A percentile compares a stretch with the other conserved stretches of the same genome.
These are phyloP conservation scores for Verticillium isaacii DNA, from an alignment of 2,329 filamentous ascomycete genomes.

Conservation along the genomic window DNA sequence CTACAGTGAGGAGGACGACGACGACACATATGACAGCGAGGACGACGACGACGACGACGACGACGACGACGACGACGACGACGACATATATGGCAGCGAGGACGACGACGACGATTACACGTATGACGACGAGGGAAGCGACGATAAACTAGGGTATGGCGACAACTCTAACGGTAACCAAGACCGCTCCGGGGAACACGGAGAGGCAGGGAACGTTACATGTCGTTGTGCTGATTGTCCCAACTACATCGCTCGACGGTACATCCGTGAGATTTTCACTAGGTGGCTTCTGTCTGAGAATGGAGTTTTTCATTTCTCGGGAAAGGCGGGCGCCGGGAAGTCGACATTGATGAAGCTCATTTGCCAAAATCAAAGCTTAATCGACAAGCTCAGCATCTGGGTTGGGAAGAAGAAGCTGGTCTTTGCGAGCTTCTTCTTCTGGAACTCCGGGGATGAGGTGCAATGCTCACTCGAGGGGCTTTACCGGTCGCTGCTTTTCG, in stretches of 20 bases:
- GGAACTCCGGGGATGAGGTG: conserved; percentile 7
- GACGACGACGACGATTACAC: too few relatives aligned
- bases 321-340: conserved; percentile 13
- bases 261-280: background rate
- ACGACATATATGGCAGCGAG: too few relatives aligned
- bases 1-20: background rate
- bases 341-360: conserved; percentile 5
- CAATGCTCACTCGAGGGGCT: conserved; percentile 14
- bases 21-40: too few relatives aligned
- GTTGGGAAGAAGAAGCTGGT: conserved; percentile 4
- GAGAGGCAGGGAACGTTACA: too few relatives aligned
- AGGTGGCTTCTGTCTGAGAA: conserved; percentile 2
- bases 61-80: too few relatives aligned
- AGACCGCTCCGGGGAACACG: too few relatives aligned
- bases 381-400: background rate
- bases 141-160: background rate
- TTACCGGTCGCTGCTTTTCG: conserved; percentile 13
- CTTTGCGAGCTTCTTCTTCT: conserved; percentile 9
- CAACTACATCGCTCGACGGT: background rate
- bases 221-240: too few relatives aligned
- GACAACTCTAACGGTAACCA: too few relatives aligned
- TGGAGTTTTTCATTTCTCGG: conserved; percentile 5
- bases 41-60: background rate
- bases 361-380: background rate
- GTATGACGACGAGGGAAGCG: too few relatives aligned